Percentiles rank a stretch among this genome's conserved stretches.
phyloP scores from a whole-genome alignment of 208 protist species.

The Phytomonas sp. region DNA sequence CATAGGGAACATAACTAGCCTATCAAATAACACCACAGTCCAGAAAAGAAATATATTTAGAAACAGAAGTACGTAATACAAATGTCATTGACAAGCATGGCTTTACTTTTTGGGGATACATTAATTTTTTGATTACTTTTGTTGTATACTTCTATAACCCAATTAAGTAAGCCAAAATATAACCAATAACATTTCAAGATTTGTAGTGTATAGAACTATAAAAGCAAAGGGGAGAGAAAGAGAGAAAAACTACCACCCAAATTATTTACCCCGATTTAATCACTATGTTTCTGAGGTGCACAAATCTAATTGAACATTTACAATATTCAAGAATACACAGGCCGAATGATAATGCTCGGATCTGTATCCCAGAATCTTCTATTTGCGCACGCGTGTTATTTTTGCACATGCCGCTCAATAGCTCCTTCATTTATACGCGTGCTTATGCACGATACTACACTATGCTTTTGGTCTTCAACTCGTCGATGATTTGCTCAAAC shows the following conservation, averaged over 20 bases:
- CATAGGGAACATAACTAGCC: background rate
- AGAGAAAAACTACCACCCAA: background rate
- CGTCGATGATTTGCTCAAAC: conserved; percentile 37
- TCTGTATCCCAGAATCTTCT: background rate
- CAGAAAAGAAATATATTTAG: background rate
- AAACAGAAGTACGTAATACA: background rate
- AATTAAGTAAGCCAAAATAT: background rate
- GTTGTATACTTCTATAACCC: background rate
- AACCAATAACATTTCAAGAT: background rate
- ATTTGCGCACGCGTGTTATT: background rate
- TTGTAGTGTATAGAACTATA: background rate
- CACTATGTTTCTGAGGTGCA: background rate
- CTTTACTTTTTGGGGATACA: background rate
- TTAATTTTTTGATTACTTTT: background rate
- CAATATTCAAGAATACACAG: background rate
- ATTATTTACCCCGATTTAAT: background rate
- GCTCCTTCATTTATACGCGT: background rate
- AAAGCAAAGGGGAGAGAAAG: conserved; percentile 5
- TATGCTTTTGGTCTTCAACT: background rate
- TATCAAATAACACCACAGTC: background rate
- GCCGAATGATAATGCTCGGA: background rate
- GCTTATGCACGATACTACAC: background rate
- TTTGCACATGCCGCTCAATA: background rate
- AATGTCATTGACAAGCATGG: background rate
- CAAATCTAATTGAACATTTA: background rate